Evolutionary conservation across 805 yeast species (phyloP).

Genomic region (Starmerella scarabaei): DNA sequence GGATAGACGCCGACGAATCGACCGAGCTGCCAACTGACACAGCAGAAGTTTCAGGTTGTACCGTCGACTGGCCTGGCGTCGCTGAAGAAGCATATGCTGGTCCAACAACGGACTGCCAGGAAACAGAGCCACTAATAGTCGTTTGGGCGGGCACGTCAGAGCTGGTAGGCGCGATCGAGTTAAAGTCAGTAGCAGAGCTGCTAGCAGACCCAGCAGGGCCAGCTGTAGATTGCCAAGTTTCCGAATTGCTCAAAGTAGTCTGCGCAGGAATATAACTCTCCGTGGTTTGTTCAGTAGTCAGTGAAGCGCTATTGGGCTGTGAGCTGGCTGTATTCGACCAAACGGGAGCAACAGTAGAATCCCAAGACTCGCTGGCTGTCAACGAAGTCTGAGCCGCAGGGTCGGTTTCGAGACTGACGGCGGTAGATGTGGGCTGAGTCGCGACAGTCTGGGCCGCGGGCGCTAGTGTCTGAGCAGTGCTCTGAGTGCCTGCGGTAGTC

Average conservation of each 20-base stretch:
- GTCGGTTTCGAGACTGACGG: background rate
- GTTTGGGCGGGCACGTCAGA: background rate
- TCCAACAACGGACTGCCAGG: too few species aligned
- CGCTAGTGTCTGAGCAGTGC: too few species aligned
- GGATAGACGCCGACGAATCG: too few species aligned
- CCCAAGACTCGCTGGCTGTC: background rate
- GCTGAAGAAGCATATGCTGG: too few species aligned
- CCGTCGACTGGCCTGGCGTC: too few species aligned
- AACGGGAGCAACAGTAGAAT: background rate
- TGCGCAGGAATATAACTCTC: constrained; percentile 13
- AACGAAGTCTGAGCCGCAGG: background rate
- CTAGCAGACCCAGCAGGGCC: constrained; percentile 19
- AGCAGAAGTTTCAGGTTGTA: too few species aligned
- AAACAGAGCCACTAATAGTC: background rate
- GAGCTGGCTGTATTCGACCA: background rate
- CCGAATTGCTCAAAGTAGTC: constrained; percentile 21
- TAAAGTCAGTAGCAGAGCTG: too few species aligned
- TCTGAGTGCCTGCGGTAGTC: background rate
- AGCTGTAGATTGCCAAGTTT: constrained; percentile 20
- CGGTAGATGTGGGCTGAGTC: background rate
- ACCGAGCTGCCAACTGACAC: too few species aligned
- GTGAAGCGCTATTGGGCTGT: background rate
- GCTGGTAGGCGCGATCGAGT: too few species aligned
- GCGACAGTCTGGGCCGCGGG: background rate
- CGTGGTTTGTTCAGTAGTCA: too few species aligned